These are phyloP conservation scores for Chlamydomonas sp. DNA, from an alignment of 139 green algal species.

Conservation along the genomic window DNA sequence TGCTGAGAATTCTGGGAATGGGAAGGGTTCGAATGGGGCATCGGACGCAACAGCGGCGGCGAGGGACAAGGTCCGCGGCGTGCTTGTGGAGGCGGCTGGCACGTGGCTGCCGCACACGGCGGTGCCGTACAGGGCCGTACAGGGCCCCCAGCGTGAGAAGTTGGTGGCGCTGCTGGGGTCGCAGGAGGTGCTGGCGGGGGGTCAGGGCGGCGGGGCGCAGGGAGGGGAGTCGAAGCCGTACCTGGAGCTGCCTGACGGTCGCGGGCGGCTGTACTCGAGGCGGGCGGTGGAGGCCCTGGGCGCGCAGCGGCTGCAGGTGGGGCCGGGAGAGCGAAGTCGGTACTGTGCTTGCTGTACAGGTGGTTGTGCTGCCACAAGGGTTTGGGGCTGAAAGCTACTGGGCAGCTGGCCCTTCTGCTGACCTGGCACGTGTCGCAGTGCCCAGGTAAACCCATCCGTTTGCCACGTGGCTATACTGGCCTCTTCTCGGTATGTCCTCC, in stretches of 20 bases:
- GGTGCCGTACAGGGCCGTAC: background rate
- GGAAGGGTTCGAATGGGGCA: too few species aligned
- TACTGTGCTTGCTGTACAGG: too few species aligned
- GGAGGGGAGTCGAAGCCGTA: background rate
- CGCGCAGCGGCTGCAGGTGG: background rate
- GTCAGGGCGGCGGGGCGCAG: background rate
- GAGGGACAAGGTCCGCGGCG: background rate
- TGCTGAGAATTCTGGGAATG: too few species aligned
- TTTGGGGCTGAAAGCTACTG: too few species aligned
- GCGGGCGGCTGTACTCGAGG: constrained; percentile 16
- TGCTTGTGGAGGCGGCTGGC: constrained; percentile 1
- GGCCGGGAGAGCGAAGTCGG: background rate
- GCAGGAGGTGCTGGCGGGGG: background rate
- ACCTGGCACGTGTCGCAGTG: too few species aligned
- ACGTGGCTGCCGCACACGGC: constrained; percentile 5
- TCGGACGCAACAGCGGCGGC: background rate
- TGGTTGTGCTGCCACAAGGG: too few species aligned
- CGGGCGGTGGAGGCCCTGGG: background rate
- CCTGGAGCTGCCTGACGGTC: background rate
- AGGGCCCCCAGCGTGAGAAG: too few species aligned
- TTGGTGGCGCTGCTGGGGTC: background rate
- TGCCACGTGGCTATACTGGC: too few species aligned
- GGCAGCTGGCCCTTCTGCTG: too few species aligned
- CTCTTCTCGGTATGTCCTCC: too few species aligned
- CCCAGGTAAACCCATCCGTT: too few species aligned